These are phyloP conservation scores for Rubia tinctorum DNA, from an alignment of 305 asterid genomes.

Conservation along the genomic window DNA sequence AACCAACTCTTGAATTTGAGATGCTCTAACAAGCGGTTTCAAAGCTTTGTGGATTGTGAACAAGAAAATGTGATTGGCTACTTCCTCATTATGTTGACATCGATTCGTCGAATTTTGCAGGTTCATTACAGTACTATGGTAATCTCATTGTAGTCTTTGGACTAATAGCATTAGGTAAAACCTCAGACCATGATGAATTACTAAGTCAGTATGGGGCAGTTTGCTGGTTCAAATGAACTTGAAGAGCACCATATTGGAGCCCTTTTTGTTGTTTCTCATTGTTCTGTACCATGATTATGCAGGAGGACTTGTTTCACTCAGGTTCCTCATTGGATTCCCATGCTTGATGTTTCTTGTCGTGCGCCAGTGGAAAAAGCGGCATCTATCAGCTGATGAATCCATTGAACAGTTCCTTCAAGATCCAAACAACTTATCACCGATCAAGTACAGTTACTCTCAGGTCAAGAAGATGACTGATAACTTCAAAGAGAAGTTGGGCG, in stretches of 20 bases:
- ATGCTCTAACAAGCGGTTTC: too few species aligned
- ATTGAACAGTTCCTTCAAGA: constrained; percentile 31
- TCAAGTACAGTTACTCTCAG: constrained; percentile 33
- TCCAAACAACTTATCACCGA: constrained; percentile 28
- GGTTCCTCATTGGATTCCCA: constrained; percentile 31
- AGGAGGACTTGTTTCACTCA: constrained; percentile 38
- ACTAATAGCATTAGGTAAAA: constrained; percentile 37
- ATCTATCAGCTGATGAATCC: constrained; percentile 27
- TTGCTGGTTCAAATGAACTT: not conserved
- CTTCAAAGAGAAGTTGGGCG: constrained; percentile 35
- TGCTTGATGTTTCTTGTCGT: constrained; percentile 29
- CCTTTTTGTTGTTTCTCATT: not conserved
- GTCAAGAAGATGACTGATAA: constrained; percentile 38
- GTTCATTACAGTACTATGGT: constrained; percentile 37
- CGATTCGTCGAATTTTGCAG: constrained; percentile 44
- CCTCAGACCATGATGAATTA: constrained; percentile 4
- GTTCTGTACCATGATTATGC: constrained; percentile 1
- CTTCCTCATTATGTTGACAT: constrained; percentile 26
- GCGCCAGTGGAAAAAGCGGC: constrained; percentile 26
- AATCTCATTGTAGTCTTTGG: constrained; percentile 20
- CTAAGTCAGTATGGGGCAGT: not conserved
- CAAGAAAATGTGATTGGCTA: not conserved
- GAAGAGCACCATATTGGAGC: not conserved
- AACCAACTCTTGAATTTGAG: too few species aligned
- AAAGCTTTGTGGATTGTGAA: not conserved